A percentile compares a stretch with the other conserved stretches of the same genome.
phyloP scores from a whole-genome alignment of 306 rosid species.

The Alnus glutinosa region DNA sequence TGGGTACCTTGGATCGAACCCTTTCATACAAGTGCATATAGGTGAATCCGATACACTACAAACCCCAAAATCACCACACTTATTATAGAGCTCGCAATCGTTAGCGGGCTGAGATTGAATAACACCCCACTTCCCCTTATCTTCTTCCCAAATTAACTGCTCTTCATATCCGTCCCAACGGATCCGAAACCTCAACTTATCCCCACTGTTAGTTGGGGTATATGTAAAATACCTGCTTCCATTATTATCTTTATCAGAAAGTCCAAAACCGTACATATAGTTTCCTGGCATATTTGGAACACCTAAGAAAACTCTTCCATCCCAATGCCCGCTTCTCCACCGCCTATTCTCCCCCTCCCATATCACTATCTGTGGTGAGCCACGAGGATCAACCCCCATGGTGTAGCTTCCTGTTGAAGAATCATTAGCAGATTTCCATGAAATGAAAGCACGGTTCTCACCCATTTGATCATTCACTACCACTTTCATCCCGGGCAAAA shows the following conservation, averaged over 20 bases:
- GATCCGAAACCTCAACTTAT: slow-evolving; percentile 54
- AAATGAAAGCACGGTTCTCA: slow-evolving; percentile 36
- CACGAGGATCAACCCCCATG: slow-evolving; percentile 69
- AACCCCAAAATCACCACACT: slow-evolving; percentile 63
- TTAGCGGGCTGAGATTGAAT: slow-evolving; percentile 43
- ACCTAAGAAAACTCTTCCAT: slow-evolving; percentile 53
- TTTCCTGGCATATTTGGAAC: slow-evolving; percentile 42
- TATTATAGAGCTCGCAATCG: slow-evolving; percentile 62
- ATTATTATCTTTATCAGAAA: slow-evolving; percentile 13
- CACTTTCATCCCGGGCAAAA: slow-evolving; percentile 66
- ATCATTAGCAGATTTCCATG: slow-evolving; percentile 67
- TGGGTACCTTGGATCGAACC: slow-evolving; percentile 43
- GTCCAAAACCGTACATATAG: slow-evolving; percentile 47
- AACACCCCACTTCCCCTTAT: slow-evolving; percentile 38
- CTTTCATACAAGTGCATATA: slow-evolving; percentile 54
- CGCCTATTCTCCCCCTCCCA: slow-evolving; percentile 58
- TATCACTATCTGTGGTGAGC: slow-evolving; percentile 63
- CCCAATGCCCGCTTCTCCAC: slow-evolving; percentile 93
- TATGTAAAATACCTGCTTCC: slow-evolving; percentile 37
- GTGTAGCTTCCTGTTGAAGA: slow-evolving; percentile 61
- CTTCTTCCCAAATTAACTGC: slow-evolving; percentile 46
- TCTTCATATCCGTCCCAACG: slow-evolving; percentile 61
- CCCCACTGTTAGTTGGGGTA: slow-evolving; percentile 8
- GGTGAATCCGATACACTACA: slow-evolving; percentile 40
- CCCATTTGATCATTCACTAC: slow-evolving; percentile 27